A percentile compares a stretch with the other conserved stretches of the same genome.
phyloP scores from a whole-genome alignment of 2,329 filamentous ascomycete genomes.

The Colletotrichum lini region DNA sequence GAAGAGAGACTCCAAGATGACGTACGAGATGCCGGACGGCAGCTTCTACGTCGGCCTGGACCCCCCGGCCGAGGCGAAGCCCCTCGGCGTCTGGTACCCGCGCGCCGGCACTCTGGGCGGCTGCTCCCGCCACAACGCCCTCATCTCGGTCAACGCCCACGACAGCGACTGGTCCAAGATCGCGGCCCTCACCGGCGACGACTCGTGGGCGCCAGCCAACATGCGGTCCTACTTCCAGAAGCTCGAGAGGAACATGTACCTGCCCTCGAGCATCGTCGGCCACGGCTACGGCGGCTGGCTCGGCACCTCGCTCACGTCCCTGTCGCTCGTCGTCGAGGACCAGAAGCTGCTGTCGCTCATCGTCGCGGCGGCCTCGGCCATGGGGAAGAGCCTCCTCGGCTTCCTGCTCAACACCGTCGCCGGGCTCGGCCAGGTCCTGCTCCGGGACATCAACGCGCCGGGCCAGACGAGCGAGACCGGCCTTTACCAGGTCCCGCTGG shows the following conservation, averaged over 20 bases:
- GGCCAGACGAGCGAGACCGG: conserved; percentile 22
- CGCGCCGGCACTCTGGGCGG: conserved; percentile 62
- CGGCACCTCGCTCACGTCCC: conserved; percentile 22
- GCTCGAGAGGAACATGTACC: conserved; percentile 70
- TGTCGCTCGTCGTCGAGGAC: conserved; percentile 34
- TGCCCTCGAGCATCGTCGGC: conserved; percentile 52
- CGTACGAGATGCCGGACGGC: conserved; percentile 54
- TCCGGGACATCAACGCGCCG: conserved; percentile 47
- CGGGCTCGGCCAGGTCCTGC: conserved; percentile 47
- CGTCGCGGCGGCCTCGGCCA: conserved; percentile 47
- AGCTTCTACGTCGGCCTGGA: conserved; percentile 48
- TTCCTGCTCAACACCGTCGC: conserved; percentile 44
- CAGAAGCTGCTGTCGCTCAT: conserved; percentile 44
- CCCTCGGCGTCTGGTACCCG: conserved; percentile 55
- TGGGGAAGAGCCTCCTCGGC: conserved; percentile 45
- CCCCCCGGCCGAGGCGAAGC: conserved; percentile 44
- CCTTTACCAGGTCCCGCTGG: conserved; percentile 23
- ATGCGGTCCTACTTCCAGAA: conserved; percentile 72
- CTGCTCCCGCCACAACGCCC: conserved; percentile 72
- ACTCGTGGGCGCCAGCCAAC: conserved; percentile 68
- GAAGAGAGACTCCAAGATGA: conserved; percentile 66
- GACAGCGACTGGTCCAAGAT: conserved; percentile 73
- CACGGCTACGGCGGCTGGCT: conserved; percentile 72
- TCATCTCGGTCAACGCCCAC: conserved; percentile 71
- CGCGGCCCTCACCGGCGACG: conserved; percentile 70